Evolutionary conservation across 2,329 filamentous ascomycete species (phyloP).

Genomic region (Diatrype stigma): DNA sequence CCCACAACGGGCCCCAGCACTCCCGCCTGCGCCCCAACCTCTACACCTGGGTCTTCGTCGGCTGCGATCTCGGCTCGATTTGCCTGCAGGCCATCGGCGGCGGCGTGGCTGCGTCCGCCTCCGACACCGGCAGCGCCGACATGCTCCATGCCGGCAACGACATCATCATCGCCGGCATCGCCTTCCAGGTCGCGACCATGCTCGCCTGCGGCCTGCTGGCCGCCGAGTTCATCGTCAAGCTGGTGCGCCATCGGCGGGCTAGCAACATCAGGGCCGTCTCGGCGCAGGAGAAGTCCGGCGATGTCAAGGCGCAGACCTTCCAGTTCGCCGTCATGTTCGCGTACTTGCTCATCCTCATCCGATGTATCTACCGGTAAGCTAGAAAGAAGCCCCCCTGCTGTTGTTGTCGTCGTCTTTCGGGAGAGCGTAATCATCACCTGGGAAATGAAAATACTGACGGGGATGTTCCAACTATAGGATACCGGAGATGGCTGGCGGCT

Average conservation of each 20-base stretch:
- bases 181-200: not conserved
- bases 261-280: not conserved
- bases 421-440: too few species aligned
- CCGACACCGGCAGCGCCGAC: not conserved
- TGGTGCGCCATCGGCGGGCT: not conserved
- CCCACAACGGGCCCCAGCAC: not conserved
- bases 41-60: slow-evolving; percentile 2
- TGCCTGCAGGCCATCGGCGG: slow-evolving; percentile 1
- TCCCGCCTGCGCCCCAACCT: not conserved
- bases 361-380: not conserved
- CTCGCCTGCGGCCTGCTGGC: not conserved
- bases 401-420: too few species aligned
- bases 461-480: not conserved
- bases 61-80: slow-evolving; percentile 1
- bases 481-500: slow-evolving; percentile 1
- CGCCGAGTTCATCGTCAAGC: not conserved
- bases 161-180: not conserved
- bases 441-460: not conserved
- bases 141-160: not conserved
- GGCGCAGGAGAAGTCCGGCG: not conserved
- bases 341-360: not conserved
- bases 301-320: not conserved
- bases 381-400: not conserved
- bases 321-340: not conserved
- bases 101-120: not conserved